phyloP scores from a whole-genome alignment of 768 basidiomycete species.

The Gelatoporia subvermispora region DNA sequence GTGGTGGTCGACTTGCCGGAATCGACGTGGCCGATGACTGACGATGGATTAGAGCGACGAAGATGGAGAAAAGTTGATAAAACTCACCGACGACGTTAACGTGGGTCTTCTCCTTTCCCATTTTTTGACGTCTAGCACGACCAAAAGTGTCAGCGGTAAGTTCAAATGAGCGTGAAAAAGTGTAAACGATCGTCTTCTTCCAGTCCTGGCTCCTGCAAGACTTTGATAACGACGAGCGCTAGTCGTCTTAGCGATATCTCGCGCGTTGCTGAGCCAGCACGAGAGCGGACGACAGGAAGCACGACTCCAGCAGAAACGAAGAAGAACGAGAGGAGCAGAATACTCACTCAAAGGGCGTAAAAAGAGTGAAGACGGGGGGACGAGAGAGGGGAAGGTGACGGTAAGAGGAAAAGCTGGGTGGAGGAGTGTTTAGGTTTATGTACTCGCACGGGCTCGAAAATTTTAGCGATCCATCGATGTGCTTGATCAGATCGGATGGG shows the following conservation, averaged over 20 bases:
- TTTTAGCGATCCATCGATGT: conserved; percentile 26
- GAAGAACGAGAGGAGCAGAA: conserved; percentile 6
- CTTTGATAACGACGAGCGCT: no score
- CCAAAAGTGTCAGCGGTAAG: conserved; percentile 4
- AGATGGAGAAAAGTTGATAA: conserved; percentile 20
- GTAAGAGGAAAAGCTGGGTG: conserved; percentile 29
- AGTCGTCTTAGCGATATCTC: not conserved
- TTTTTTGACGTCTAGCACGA: conserved; percentile 54
- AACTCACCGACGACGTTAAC: conserved; percentile 94
- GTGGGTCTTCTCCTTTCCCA: conserved; percentile 96
- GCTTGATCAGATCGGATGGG: conserved; percentile 15
- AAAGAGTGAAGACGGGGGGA: conserved; percentile 37
- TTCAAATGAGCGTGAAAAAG: no score
- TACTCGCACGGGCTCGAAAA: conserved; percentile 24
- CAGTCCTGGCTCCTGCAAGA: no score
- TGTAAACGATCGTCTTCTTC: not conserved
- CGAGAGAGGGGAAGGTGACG: conserved; percentile 40
- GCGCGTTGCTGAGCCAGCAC: not conserved
- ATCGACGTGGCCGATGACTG: conserved; percentile 99
- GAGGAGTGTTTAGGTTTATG: conserved; percentile 27
- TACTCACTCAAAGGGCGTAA: conserved; percentile 40
- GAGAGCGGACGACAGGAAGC: not conserved
- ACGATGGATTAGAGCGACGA: conserved; percentile 23
- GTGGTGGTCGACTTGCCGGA: conserved; percentile 99
- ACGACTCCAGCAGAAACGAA: not conserved